Base-by-base conservation (phyloP, 75 land plant genomes). In the Cunninghamia lanceolata region DNA sequence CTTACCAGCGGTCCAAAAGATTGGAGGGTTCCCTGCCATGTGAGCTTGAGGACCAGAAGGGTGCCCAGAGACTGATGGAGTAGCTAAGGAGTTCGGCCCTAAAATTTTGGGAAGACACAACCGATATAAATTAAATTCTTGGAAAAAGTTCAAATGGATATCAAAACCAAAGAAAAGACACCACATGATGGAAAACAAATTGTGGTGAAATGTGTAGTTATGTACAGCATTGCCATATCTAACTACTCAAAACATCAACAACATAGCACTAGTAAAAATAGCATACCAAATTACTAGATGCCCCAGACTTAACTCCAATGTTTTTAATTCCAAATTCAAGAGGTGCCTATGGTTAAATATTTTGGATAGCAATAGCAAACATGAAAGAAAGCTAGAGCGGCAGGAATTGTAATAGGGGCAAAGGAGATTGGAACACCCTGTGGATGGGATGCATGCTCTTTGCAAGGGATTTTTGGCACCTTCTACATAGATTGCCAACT, bases 21-120 rank as follows among this genome's bases (percentile, higher is more conserved):
- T n/a, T 79, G 82, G 30, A 25, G 82, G 82, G 46, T 80, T 80
- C 46, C 82, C 82, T 80, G 82, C 32, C 82, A 80, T 80, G 82
- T 45, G 82, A 80, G 82, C 32, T 80, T 80, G 82, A 80, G 82
- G 82, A 28, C 82, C 82, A 45, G 82, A 80, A n/a, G 52, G 82
- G 25, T 80, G 82, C 50, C 82, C 82, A 45, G 82, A 80, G 28
- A 80, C 82, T n/a, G 82, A 11, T 80, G 82, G 82, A 43, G 50
- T 80, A n/a, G 82, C 34, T 80, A 80, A 43, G 45, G 82, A 28
- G 32, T 45, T 80, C 9, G 82, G 82, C 50, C 82, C 82, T 80
- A 16, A 80, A 36, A 79, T 8, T 79, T 79, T 79, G 82, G 0
- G 11, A 9, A 79, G 43, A 8, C 10, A n/a, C n/a, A 80, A 45